Base-by-base conservation (phyloP, 2,329 filamentous ascomycete species). In the Chaetomium olivaceum region DNA sequence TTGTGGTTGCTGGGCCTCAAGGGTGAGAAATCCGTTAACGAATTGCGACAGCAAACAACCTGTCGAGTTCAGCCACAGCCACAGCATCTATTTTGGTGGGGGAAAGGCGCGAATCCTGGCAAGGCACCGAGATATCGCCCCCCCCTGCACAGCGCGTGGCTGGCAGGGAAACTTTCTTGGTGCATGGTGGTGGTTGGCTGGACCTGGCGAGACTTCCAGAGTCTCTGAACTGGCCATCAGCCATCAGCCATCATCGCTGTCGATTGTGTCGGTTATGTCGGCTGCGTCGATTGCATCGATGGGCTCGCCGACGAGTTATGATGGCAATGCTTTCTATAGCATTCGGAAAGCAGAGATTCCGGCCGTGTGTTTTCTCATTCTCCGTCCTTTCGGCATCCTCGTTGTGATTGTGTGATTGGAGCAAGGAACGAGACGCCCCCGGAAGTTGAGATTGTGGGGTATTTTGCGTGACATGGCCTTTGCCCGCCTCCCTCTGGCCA, bases 401-500 rank as follows among this genome's bases (percentile, higher is more conserved):
- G 29, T 43, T 43, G 21, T n/a, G 52, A 57, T 62, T 48, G 52
- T 43, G 21, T n/a, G 52, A 57, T 62, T 48, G 52, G 39, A 56
- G 36, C 48, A 43, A 12, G 29, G 36, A 56, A 48, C 36, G 39
- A 62, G 39, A 52, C 60, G 31, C 8, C 25, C 29, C 23, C 21
- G 12, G 46, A 27, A n/a, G 21, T 39, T 12, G 21, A 43, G 1
- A 48, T 59, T 59, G 27, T 19, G 50, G 50, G 48, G 58, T 31
- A n/a, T 52, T 39, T 43, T 43, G 31, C 16, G 58, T 33, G 16
- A 39, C 48, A 39, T 39, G 21, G 36, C 25, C 8, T 5, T 23
- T n/a, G n/a, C n/a, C n/a, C n/a, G n/a, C n/a, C n/a, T n/a, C n/a
- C n/a, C n/a, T n/a, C n/a, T n/a, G n/a, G n/a, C n/a, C n/a, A n/a